Evolutionary conservation across 2,329 filamentous ascomycete species (phyloP), one percentile per base, ranked within the genome.

Genomic region (Monosporascus cannonballus): DNA sequence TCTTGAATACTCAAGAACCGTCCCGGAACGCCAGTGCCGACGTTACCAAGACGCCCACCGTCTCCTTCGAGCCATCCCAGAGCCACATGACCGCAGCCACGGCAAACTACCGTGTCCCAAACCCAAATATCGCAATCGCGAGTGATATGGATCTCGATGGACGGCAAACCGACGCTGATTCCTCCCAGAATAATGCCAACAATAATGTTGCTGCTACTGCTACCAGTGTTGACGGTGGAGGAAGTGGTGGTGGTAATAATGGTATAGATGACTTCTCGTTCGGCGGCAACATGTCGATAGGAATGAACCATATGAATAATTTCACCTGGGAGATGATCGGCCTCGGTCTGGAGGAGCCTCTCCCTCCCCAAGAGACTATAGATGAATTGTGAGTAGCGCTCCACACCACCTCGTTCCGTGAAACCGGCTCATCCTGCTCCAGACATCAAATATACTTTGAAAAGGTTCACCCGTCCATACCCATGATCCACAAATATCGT

Each of bases 401-500:
- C 6, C 41, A 15, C 9, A 42, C 34, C 18, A 15, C 36, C 36
- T 20, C 36, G 20, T 44, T 17, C 11, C 27, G n/a, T 47, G 30
- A 17, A 25, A 22, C 51, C 5, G 6, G 47, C 56, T 60, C 42
- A 60, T 50, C 38, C n/a, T 45, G 15, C 20, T 46, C 30, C 15
- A 89, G 85, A 55, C 87, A 95, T 63, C 81, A 89, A 61, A 84
- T 94, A 25, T 99, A 89, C 70, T 97, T 97, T 66, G 85, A 92
- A 52, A 96, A 95, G 69, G 80, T 96, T 9, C 90, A 97, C 65
- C 86, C 88, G 0, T 90, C 90, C 0, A 64, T 89, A 52, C 91
- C 94, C 17, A 89, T 97, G 79, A 88, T 97, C 52, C 93, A 99
- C 68, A 88, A 86, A 62, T 89, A 86, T 55, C 84, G 93, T 49